Base-by-base conservation (phyloP, 306 rosid species). In the Fragaria vesca region DNA sequence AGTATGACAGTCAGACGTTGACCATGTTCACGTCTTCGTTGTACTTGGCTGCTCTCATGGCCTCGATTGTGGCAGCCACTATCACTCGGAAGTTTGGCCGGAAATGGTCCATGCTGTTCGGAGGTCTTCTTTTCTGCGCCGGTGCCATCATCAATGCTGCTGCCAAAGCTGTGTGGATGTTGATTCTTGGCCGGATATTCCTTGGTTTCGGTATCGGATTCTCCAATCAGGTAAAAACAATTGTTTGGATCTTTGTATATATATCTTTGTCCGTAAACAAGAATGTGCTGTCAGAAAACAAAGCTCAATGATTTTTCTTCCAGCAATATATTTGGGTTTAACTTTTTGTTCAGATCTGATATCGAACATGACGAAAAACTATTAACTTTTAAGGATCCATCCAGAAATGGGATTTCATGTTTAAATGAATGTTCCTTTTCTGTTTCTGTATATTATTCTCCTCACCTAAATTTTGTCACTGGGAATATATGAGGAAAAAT, bases 181-280 rank as follows among this genome's bases (percentile, higher is more conserved):
- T 92, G 47, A 92, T 92, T 13, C 84, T 92, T 12, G 98, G 98
- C 79, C 97, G 98, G 61, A 88, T 95, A 71, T 75, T 95, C 40
- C 98, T 95, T 73, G 97, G 98, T 2, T 86, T 95, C n/a, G 98
- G 98, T 71, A 87, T 95, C 73, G 98, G 98, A 2, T 95, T 95
- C 60, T 83, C 97, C 55, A 92, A 90, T 83, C 98, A 95, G 98
- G 98, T 94, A 88, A 30, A 55, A 57, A 3, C 26, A 30, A 4
- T 8, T 45, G 21, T 6, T 52, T 71, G 42, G 13, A 18, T 36
- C 66, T 72, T 46, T 13, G 48, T 20, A 15, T n/a, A 36, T 20
- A 15, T 11, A 5, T 5, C 7, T 40, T n/a, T 6, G 65, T 71
- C 48, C 17, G 76, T n/a, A 10, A 24, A 57, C 50, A 40, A 78